Conservation (phyloP, 2,329 filamentous ascomycete genomes). For the Hymenoscyphus repandus region DNA sequence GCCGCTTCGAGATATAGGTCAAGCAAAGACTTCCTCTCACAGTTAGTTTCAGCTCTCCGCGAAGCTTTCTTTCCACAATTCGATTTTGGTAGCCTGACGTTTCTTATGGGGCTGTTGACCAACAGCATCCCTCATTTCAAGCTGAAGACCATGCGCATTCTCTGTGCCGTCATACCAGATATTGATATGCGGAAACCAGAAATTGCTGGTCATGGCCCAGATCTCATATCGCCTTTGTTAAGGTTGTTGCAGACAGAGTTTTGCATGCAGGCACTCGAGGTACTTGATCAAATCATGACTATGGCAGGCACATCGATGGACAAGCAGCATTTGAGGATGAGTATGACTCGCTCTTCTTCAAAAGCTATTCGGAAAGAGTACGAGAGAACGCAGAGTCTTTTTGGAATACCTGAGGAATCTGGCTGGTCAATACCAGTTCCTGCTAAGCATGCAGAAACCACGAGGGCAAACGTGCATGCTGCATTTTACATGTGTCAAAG, state of each 20-base stretch:
- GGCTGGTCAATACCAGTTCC: slow-evolving; percentile 96
- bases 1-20: slow-evolving; percentile 60
- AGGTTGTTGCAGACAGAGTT: slow-evolving; percentile 88
- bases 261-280: slow-evolving; percentile 85
- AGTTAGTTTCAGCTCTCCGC: slow-evolving; percentile 68
- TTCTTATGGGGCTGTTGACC: slow-evolving; percentile 84
- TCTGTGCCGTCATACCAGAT: slow-evolving; percentile 78
- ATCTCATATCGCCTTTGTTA: slow-evolving; percentile 88
- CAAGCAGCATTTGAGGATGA: slow-evolving; percentile 93
- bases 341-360: slow-evolving; percentile 87
- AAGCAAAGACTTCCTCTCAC: slow-evolving; percentile 69
- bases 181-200: slow-evolving; percentile 91
- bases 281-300: slow-evolving; percentile 91
- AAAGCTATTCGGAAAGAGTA: slow-evolving; percentile 88
- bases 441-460: slow-evolving; percentile 80
- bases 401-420: slow-evolving; percentile 91
- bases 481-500: slow-evolving; percentile 92
- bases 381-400: slow-evolving; percentile 86
- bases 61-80: slow-evolving; percentile 74
- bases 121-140: slow-evolving; percentile 89
- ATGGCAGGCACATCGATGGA: slow-evolving; percentile 91
- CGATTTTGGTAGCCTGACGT: slow-evolving; percentile 81
- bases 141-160: slow-evolving; percentile 83
- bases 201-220: slow-evolving; percentile 84
- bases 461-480: slow-evolving; percentile 87